phyloP scores from a whole-genome alignment of 163 green algal genomes.

The Smithsoniella earleae region DNA sequence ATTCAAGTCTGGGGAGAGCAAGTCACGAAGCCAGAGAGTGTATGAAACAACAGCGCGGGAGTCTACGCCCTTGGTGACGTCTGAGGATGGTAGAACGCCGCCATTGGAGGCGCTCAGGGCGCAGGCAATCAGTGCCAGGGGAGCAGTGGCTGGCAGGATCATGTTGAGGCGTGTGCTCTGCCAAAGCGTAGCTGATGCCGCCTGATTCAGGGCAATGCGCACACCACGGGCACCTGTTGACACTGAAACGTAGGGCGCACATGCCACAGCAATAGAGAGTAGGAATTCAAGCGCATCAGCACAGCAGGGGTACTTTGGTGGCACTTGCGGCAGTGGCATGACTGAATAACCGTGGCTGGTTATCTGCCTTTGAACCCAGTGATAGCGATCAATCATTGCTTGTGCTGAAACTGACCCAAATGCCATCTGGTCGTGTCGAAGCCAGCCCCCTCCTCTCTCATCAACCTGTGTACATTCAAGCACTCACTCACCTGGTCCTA shows the following conservation, averaged over 20 bases:
- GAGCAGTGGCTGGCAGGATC: slow-evolving; percentile 15
- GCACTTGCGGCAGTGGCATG: slow-evolving; percentile 10
- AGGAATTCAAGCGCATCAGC: not conserved
- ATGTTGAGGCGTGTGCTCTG: slow-evolving; percentile 28
- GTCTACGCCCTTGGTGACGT: not conserved
- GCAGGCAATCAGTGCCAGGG: not conserved
- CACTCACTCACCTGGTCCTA: too few relatives aligned
- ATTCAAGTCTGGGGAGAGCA: slow-evolving; percentile 20
- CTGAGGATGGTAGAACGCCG: not conserved
- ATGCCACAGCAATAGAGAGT: not conserved
- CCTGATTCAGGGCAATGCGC: not conserved
- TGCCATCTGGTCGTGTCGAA: too few relatives aligned
- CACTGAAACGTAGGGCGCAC: slow-evolving; percentile 8
- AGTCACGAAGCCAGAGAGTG: not conserved
- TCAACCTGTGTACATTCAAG: too few relatives aligned
- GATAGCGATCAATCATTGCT: not conserved
- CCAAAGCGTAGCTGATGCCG: not conserved
- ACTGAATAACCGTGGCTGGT: not conserved
- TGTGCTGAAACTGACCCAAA: not conserved
- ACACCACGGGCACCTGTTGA: too few relatives aligned
- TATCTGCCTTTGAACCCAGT: slow-evolving; percentile 17
- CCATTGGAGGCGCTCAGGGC: not conserved
- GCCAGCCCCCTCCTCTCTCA: too few relatives aligned
- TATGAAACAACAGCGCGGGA: not conserved
- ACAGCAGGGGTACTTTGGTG: not conserved